Conservation (phyloP, 345 rosid species). For the Kernera saxatilis region DNA sequence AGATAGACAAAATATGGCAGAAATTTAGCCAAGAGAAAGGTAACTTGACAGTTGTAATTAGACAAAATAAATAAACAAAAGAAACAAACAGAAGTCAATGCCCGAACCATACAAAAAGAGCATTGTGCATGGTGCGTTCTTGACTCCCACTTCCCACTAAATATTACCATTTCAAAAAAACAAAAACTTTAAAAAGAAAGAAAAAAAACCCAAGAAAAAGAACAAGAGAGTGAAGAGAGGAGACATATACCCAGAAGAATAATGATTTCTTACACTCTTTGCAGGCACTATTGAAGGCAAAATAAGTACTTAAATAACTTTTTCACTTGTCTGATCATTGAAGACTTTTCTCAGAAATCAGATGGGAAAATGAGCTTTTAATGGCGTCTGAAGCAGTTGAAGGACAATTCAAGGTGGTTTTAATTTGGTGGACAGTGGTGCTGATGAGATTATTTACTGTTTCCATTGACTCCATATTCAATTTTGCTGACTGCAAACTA, state of each 20-base stretch:
- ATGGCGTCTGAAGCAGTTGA: constrained; percentile 31
- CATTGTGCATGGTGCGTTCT: constrained; percentile 81
- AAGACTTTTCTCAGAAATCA: constrained; percentile 25
- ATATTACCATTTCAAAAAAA: constrained; percentile 15
- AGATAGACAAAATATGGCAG: background rate
- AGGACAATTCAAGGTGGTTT: constrained; percentile 78
- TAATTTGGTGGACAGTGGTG: constrained; percentile 93
- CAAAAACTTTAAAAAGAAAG: background rate
- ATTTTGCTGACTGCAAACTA: constrained; percentile 76
- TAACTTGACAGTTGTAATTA: background rate
- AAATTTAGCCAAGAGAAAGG: background rate
- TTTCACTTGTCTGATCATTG: constrained; percentile 23
- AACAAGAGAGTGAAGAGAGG: constrained; percentile 15
- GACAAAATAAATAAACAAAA: background rate
- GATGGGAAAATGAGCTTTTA: constrained; percentile 22
- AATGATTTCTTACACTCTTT: constrained; percentile 18
- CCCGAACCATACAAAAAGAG: constrained; percentile 78
- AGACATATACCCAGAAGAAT: constrained; percentile 6
- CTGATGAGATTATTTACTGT: constrained; percentile 86
- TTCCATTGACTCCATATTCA: constrained; percentile 86
- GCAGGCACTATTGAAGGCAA: constrained; percentile 20
- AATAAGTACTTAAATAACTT: background rate
- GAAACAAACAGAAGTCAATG: constrained; percentile 70
- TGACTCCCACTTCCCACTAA: constrained; percentile 57
- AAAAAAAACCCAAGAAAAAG: background rate